A percentile compares a stretch with the other conserved stretches of the same genome.
phyloP scores from a whole-genome alignment of 2,329 filamentous ascomycete genomes.

The Tympanopsis confertula region DNA sequence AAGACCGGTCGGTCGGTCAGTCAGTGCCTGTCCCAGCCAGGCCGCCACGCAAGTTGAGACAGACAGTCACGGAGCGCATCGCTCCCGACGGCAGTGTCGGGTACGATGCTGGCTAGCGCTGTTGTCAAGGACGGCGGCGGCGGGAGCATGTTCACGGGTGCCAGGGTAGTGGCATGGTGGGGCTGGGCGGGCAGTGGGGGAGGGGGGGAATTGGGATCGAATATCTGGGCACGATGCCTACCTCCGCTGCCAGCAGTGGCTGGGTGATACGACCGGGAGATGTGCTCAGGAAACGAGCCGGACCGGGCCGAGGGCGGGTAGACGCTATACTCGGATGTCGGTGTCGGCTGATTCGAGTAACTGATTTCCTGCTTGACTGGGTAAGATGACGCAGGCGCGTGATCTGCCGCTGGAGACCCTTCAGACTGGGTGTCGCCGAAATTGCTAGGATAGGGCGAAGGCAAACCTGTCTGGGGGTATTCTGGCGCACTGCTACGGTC shows the following conservation, averaged over 20 bases:
- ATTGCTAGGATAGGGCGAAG: conserved; percentile 56
- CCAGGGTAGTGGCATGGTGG: conserved; percentile 81
- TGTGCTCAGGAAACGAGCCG: conserved; percentile 75
- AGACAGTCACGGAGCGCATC: too few species aligned
- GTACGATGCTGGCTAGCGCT: conserved; percentile 82
- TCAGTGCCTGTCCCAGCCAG: too few species aligned
- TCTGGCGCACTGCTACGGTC: too few species aligned
- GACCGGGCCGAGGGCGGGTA: conserved; percentile 68
- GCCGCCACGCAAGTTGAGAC: too few species aligned
- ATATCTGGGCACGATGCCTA: conserved; percentile 66
- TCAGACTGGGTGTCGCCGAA: conserved; percentile 69
- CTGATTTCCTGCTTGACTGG: conserved; percentile 70
- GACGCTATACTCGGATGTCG: conserved; percentile 78
- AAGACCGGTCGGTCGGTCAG: too few species aligned
- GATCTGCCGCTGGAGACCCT: conserved; percentile 71
- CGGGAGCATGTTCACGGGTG: conserved; percentile 67
- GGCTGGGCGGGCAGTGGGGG: too few species aligned
- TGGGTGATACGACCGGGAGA: conserved; percentile 74
- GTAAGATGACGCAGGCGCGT: conserved; percentile 85
- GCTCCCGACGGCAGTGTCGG: too few species aligned
- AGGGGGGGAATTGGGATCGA: conserved; percentile 99
- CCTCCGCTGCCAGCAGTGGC: conserved; percentile 63
- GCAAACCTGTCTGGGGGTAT: conserved; percentile 83
- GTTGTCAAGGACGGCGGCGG: conserved; percentile 63
- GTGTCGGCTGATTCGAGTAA: conserved; percentile 69